These are phyloP conservation scores for Globisporangium lucens DNA, from an alignment of 352 stramenopile species.

Conservation along the genomic window DNA sequence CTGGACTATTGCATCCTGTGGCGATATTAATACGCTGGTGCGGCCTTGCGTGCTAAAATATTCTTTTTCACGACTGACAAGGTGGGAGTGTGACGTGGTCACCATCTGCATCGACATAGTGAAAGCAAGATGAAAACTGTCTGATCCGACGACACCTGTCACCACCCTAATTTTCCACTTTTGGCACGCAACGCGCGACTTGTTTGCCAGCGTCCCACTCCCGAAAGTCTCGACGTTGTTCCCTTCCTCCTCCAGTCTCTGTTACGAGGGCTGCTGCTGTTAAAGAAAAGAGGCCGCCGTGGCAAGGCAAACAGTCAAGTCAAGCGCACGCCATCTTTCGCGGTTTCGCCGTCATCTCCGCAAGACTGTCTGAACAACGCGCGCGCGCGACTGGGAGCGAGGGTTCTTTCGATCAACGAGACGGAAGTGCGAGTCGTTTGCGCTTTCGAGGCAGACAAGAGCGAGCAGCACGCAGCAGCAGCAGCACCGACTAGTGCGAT, in stretches of 20 bases:
- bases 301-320: too few relatives aligned
- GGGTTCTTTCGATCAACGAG: not conserved
- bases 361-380: not conserved
- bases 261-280: too few relatives aligned
- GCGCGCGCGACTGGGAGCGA: not conserved
- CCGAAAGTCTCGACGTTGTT: not conserved
- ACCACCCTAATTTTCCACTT: not conserved
- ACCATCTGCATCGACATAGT: not conserved
- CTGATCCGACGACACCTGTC: not conserved
- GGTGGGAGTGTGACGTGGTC: not conserved
- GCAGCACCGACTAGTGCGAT: not conserved
- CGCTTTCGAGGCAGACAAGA: not conserved
- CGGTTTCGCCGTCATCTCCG: not conserved
- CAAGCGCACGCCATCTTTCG: not conserved
- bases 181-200: not conserved
- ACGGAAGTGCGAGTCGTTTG: not conserved
- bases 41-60: not conserved
- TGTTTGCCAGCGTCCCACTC: not conserved
- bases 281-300: not conserved
- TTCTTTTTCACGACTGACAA: too few relatives aligned
- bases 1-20: too few relatives aligned
- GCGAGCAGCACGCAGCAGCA: not conserved
- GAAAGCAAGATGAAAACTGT: not conserved
- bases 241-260: too few relatives aligned
- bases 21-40: too few relatives aligned